Evolutionary conservation across 345 rosid genomes (phyloP), one percentile per base, ranked within the genome.

Genomic region (Brassica incana): DNA sequence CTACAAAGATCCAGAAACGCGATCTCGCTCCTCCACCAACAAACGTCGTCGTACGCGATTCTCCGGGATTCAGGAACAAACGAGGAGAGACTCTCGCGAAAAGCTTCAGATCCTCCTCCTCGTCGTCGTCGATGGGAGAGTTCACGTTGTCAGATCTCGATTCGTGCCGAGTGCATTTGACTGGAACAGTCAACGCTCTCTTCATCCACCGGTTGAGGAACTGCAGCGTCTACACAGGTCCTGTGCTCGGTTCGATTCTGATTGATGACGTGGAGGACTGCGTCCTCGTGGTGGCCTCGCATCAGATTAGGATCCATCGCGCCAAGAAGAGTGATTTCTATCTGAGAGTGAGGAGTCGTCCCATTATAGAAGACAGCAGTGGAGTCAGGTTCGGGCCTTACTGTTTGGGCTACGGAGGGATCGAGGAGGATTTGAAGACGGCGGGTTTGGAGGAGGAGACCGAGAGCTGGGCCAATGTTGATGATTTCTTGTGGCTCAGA

Each of bases 401-500:
- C 58, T 50, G 58, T n/a, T 50, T 50, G 58, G 1, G 5, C 5
- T 95, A 92, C 45, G 70, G 84, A 38, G 97, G 94, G 77, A 85
- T 95, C n/a, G 90, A 85, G 33, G 85, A 85, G 43, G 94, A 95
- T 63, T 75, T 95, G 84, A 81, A 72, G 81, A 83, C 32, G 10
- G 94, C 95, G 0, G 88, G 86, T 11, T 77, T 95, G 79, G 86
- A 65, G 12, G 90, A 86, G 77, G 99, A 95, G 85, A 88, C 84
- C 0, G 85, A 77, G 54, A 89, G 84, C 67, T 91, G 97, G 99
- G 78, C 73, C 61, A 87, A 85, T 84, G 97, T 91, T 11, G 97
- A 92, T 86, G 97, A 95, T 84, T 95, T 95, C 77, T 83, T 85
- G 88, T 95, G 99, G 97, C 56, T 95, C 68, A 87, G 89, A 83